A percentile compares a stretch with the other conserved stretches of the same genome.
Evolutionary conservation across 805 yeast species (phyloP).

Genomic region (Ogataea allantospora): DNA sequence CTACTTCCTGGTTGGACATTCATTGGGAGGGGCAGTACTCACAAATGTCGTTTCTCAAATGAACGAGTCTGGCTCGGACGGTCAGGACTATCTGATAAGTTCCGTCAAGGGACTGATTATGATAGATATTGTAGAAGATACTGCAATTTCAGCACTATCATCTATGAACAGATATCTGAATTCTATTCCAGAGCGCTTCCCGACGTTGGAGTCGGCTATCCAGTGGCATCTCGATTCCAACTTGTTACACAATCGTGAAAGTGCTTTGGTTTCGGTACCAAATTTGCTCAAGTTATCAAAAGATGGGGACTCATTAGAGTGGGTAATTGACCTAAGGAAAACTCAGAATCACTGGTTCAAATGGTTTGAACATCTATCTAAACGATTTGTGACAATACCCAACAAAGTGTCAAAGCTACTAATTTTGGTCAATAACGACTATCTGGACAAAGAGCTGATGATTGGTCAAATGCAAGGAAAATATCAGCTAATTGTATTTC

Average conservation of each 20-base stretch:
- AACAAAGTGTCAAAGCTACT: conserved; percentile 59
- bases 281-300: conserved; percentile 43
- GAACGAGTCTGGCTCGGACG: conserved; percentile 10
- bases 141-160: conserved; percentile 68
- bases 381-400: conserved; percentile 39
- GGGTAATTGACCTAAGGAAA: conserved; percentile 63
- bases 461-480: conserved; percentile 99
- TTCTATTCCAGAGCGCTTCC: conserved; percentile 63
- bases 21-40: conserved; percentile 87
- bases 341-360: conserved; percentile 73
- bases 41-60: conserved; percentile 45
- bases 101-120: conserved; percentile 65
- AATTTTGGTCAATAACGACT: conserved; percentile 84
- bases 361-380: conserved; percentile 79
- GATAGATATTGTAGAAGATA: conserved; percentile 92
- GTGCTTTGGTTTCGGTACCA: conserved; percentile 82
- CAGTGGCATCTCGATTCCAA: conserved; percentile 74
- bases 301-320: conserved; percentile 29
- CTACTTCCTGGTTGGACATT: conserved; percentile 77
- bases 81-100: conserved; percentile 14
- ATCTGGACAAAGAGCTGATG: conserved; percentile 78
- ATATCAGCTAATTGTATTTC: conserved; percentile 83
- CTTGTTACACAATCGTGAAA: conserved; percentile 50
- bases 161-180: conserved; percentile 67
- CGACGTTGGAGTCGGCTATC: conserved; percentile 55